Evolutionary conservation across 2,329 filamentous ascomycete species (phyloP), one percentile per base, ranked within the genome.

Genomic region (Bipolaris oryzae): DNA sequence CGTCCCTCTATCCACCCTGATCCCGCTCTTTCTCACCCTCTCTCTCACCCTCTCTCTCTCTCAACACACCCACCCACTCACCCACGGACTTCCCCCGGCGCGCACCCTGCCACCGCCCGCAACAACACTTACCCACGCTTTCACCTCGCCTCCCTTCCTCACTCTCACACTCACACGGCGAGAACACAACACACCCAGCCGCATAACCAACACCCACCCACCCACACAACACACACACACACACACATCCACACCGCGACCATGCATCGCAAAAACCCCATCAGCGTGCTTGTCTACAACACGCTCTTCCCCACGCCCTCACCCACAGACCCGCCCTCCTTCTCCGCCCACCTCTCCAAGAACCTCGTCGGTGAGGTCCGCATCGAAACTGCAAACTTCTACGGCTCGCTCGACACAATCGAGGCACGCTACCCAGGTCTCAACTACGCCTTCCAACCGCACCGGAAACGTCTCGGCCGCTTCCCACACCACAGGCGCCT

Each of bases 341-440:
- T 93, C 78, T 82, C 86, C 53, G 83, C 83, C 39, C 84, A 92
- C 41, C 83, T 93, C 44, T 85, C 88, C 66, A 85, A 88, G 57
- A 84, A 86, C 74, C 84, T 93, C 46, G 88, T 93, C 47, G 85
- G 85, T 62, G 90, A 93, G 79, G 89, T 93, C 55, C 88, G 90
- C 55, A 87, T 90, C 71, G 90, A 93, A 75, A 91, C 90, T 1
- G 85, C 88, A 63, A 85, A 87, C 49, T 93, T 91, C 78, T 93
- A 91, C 76, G 90, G 90, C 64, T 88, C 90, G 70, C 84, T 93
- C 63, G 87, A 91, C 71, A 91, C 88, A 23, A 85, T 89, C 64
- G 90, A 94, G 79, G 89, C 90, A 63, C 90, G 91, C 67, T 93
- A 93, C 64, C 90, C 90, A 0, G 90, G 90, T 28, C 84, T 94